Conservation (phyloP, 1,284 basidiomycete species). For the Thelephora terrestris region DNA sequence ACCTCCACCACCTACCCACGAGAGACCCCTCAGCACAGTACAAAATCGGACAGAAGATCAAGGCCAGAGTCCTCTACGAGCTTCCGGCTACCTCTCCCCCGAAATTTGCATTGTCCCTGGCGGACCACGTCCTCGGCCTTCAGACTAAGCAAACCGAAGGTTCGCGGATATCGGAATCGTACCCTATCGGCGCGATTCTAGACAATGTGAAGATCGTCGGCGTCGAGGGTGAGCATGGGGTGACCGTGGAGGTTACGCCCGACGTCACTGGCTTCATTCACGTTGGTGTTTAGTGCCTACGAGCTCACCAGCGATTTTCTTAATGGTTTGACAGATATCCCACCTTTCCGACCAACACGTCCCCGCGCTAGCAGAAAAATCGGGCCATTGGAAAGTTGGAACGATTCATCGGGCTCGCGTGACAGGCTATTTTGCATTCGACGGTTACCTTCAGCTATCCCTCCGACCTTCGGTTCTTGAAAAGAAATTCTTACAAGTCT, state of each 20-base stretch:
- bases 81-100: constrained; percentile 61
- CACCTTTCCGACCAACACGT: constrained; percentile 89
- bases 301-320: neutral
- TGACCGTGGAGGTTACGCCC: constrained; percentile 58
- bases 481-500: constrained; percentile 81
- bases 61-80: constrained; percentile 82
- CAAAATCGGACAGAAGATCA: constrained; percentile 83
- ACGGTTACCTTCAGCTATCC: constrained; percentile 83
- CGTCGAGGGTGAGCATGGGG: constrained; percentile 75
- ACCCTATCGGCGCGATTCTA: constrained; percentile 67
- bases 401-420: constrained; percentile 84
- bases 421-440: constrained; percentile 79
- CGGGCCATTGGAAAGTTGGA: constrained; percentile 73
- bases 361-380: constrained; percentile 56
- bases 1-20: constrained; percentile 67
- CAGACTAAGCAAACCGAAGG: constrained; percentile 24
- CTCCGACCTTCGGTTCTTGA: constrained; percentile 78
- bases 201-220: constrained; percentile 64
- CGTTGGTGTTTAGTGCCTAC: constrained; percentile 36
- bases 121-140: constrained; percentile 63
- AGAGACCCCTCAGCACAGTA: constrained; percentile 41
- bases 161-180: constrained; percentile 40
- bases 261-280: constrained; percentile 77
- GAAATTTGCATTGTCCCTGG: constrained; percentile 71
- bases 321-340: constrained; percentile 59